A percentile compares a stretch with the other conserved stretches of the same genome.
Evolutionary conservation across 176 grass and related monocot genomes (phyloP).

Genomic region (Eragrostis curvula): DNA sequence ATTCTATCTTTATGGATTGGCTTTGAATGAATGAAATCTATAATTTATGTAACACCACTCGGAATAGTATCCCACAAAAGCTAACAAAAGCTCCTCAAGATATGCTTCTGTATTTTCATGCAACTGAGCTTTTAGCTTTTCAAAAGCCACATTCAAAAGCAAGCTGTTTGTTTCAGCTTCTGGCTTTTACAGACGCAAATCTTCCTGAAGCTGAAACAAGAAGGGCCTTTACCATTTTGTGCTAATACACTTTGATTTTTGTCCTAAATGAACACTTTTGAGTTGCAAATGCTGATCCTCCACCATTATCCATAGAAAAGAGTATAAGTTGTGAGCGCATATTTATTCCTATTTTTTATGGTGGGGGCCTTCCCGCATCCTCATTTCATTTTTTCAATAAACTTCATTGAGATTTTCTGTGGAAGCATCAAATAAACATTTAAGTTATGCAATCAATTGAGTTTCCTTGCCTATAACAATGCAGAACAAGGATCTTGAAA

Average conservation of each 20-base stretch:
- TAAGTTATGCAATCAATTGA: slow-evolving; percentile 9
- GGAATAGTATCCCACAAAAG: too few species aligned
- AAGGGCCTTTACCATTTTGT: slow-evolving; percentile 15
- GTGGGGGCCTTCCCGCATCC: too few species aligned
- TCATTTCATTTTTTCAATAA: slow-evolving; percentile 5
- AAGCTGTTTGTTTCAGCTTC: too few species aligned
- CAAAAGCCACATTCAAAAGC: too few species aligned
- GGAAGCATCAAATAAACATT: neutral
- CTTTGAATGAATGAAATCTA: too few species aligned
- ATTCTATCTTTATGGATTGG: too few species aligned
- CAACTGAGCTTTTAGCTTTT: too few species aligned
- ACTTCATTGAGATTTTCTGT: slow-evolving; percentile 9
- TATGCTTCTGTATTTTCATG: too few species aligned
- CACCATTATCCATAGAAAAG: slow-evolving; percentile 21
- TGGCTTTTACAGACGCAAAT: too few species aligned
- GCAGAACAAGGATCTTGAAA: slow-evolving; percentile 96
- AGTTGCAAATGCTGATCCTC: neutral
- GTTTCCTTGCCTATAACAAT: slow-evolving; percentile 25
- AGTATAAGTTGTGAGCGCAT: neutral
- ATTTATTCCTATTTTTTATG: neutral
- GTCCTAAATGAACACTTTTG: slow-evolving; percentile 9
- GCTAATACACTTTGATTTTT: slow-evolving; percentile 15
- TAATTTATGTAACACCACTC: too few species aligned
- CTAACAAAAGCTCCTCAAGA: too few species aligned
- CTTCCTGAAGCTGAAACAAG: too few species aligned